Conservation (phyloP, 2,329 filamentous ascomycete species). For the Trichoderma endophyticum region DNA sequence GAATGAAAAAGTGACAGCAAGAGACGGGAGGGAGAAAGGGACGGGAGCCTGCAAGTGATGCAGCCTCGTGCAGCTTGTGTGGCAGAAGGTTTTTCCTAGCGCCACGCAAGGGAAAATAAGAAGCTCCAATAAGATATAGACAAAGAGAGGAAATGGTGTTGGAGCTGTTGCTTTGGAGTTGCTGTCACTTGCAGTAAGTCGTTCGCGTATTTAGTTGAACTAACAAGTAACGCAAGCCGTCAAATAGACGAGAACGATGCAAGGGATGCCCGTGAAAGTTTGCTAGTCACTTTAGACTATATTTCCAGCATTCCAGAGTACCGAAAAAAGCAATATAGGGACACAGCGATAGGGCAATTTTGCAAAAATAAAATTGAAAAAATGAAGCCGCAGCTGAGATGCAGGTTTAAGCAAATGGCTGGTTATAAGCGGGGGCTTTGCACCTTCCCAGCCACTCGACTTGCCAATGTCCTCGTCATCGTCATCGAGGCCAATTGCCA, state of each 20-base stretch:
- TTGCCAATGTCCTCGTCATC: background rate
- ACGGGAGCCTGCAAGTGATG: slow-evolving; percentile 2
- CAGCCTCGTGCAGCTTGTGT: background rate
- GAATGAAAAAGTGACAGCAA: background rate
- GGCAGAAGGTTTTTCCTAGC: background rate
- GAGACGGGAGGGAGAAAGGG: background rate
- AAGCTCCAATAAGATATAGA: background rate
- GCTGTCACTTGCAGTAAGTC: background rate
- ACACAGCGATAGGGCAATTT: background rate
- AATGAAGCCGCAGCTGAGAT: background rate
- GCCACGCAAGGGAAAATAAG: slow-evolving; percentile 2
- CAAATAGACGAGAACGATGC: background rate
- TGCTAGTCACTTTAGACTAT: background rate
- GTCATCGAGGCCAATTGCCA: slow-evolving; percentile 12
- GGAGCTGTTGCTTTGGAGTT: slow-evolving; percentile 1
- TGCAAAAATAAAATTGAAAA: background rate
- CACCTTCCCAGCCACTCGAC: slow-evolving; percentile 14
- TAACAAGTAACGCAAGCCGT: background rate
- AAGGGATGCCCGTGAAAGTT: background rate
- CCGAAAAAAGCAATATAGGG: background rate
- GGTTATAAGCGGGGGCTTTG: slow-evolving; percentile 8
- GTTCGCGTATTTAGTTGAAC: background rate
- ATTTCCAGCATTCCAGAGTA: slow-evolving; percentile 2
- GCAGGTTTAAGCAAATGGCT: slow-evolving; percentile 9
- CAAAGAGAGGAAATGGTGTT: background rate